A percentile compares a stretch with the other conserved stretches of the same genome.
Conservation (phyloP, 2,329 filamentous ascomycete species). For the Alternaria incomplexa region DNA sequence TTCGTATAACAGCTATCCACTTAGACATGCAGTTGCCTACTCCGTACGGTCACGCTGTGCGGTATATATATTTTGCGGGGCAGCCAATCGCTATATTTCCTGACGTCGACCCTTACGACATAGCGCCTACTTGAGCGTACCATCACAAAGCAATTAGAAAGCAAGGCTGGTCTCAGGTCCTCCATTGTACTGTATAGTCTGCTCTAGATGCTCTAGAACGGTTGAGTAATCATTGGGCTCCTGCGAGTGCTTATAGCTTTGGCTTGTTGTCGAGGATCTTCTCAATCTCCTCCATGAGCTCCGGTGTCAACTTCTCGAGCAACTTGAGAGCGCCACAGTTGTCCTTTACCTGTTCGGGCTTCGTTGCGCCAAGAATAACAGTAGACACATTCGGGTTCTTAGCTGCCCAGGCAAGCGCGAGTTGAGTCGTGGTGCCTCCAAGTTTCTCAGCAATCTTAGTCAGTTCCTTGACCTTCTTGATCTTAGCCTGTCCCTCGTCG, state of each 20-base stretch:
- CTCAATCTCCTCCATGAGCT: slow-evolving; percentile 51
- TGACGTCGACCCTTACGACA: slow-evolving; percentile 2
- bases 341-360: slow-evolving; percentile 57
- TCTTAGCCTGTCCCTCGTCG: slow-evolving; percentile 59
- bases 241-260: slow-evolving; percentile 37
- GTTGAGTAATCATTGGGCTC: neutral
- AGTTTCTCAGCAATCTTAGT: slow-evolving; percentile 58
- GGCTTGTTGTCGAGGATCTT: slow-evolving; percentile 50
- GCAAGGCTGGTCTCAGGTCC: neutral
- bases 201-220: neutral
- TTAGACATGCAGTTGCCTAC: neutral
- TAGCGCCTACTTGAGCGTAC: neutral
- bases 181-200: neutral
- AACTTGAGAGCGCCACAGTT: slow-evolving; percentile 56
- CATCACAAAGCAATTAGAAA: neutral
- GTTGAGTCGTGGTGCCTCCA: slow-evolving; percentile 56
- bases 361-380: slow-evolving; percentile 62
- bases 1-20: neutral
- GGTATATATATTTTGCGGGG: neutral
- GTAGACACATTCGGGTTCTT: slow-evolving; percentile 65
- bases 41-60: neutral
- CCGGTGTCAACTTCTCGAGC: slow-evolving; percentile 47
- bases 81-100: slow-evolving; percentile 2
- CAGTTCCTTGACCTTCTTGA: slow-evolving; percentile 64
- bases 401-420: slow-evolving; percentile 65